Conservation (phyloP, 352 stramenopile species). For the Phytophthora podocarpi region DNA sequence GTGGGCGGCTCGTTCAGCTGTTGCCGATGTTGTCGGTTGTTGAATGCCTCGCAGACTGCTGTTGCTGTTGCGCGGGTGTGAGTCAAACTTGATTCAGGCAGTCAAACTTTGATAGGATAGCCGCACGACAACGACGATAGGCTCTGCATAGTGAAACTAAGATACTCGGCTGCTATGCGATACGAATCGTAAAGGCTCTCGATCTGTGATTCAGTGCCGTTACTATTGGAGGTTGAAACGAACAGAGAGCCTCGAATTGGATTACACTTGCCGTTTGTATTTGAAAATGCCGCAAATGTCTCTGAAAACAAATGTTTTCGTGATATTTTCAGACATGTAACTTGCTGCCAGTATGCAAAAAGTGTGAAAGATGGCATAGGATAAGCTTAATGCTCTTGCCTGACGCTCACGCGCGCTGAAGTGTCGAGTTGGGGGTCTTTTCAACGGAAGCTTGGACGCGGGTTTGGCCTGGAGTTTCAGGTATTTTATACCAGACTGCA, state of each 20-base stretch:
- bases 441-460: no score
- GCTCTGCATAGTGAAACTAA: conserved; percentile 1
- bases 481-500: no score
- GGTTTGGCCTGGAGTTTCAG: conserved; percentile 5
- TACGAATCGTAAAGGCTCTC: conserved; percentile 15
- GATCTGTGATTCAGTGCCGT: background rate
- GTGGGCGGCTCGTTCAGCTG: background rate
- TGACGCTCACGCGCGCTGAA: no score
- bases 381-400: no score
- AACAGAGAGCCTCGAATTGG: background rate
- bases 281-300: background rate
- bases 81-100: no score
- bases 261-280: conserved; percentile 5
- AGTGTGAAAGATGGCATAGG: no score
- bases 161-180: background rate
- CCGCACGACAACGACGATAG: conserved; percentile 2
- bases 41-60: conserved; percentile 4
- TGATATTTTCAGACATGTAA: background rate
- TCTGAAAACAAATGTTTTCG: no score
- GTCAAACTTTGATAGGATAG: conserved; percentile 21
- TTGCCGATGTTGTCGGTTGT: conserved; percentile 20
- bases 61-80: background rate
- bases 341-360: no score
- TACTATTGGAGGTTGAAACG: conserved; percentile 21
- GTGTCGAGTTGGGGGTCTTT: no score